phyloP scores from a whole-genome alignment of 805 yeast genomes.

The Starmerella potacharoeniae region DNA sequence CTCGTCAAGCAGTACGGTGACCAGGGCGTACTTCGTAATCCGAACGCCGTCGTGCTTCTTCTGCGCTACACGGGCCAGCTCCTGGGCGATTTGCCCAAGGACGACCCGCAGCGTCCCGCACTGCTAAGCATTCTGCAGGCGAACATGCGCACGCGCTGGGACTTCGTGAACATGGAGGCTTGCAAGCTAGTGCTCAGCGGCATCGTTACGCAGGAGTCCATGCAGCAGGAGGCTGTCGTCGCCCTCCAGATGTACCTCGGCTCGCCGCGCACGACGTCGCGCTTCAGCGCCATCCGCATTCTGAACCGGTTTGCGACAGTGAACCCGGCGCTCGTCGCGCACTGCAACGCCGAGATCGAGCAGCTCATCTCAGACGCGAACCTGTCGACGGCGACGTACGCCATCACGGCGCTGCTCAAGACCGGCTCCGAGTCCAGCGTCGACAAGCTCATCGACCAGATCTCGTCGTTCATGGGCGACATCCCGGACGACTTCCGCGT shows the following conservation, averaged over 20 bases:
- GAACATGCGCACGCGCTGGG: conserved; percentile 70
- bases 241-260: conserved; percentile 64
- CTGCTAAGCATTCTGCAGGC: conserved; percentile 54
- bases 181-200: conserved; percentile 59
- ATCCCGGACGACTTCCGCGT: conserved; percentile 92
- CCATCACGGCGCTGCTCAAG: conserved; percentile 88
- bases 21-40: conserved; percentile 53
- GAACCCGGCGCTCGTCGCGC: conserved; percentile 57
- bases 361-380: conserved; percentile 75
- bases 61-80: conserved; percentile 57
- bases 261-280: conserved; percentile 81
- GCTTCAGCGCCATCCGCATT: conserved; percentile 88
- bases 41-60: conserved; percentile 75
- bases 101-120: conserved; percentile 32
- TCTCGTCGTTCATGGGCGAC: conserved; percentile 80
- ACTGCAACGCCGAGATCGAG: conserved; percentile 79
- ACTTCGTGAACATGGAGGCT: conserved; percentile 86
- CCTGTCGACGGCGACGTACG: conserved; percentile 89
- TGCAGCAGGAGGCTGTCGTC: conserved; percentile 42
- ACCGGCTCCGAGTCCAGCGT: conserved; percentile 87
- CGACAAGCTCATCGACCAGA: conserved; percentile 77
- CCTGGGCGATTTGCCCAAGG: conserved; percentile 34
- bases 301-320: conserved; percentile 74
- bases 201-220: conserved; percentile 37
- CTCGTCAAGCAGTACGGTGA: conserved; percentile 65